Evolutionary conservation across 208 protist genomes (phyloP).

Genomic region (Leishmania martiniquensis): DNA sequence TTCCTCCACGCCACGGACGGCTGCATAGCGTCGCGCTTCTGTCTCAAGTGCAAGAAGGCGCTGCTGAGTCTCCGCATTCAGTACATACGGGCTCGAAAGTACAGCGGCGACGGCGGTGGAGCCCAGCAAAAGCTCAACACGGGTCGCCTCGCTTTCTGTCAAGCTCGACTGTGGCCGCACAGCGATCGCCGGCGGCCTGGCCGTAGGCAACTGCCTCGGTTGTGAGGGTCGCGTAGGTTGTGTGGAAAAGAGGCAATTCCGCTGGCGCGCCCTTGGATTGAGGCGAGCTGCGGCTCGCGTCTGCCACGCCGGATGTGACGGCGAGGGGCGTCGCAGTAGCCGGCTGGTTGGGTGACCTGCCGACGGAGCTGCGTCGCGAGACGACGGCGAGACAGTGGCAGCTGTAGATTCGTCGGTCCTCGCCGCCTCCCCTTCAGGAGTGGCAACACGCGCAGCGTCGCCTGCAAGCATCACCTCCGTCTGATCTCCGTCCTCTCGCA

Average conservation of each 20-base stretch:
- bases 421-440: background rate
- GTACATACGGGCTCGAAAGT: constrained; percentile 39
- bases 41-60: constrained; percentile 16
- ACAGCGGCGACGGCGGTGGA: constrained; percentile 12
- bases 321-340: background rate
- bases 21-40: constrained; percentile 13
- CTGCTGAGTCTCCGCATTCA: constrained; percentile 14
- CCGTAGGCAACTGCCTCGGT: background rate
- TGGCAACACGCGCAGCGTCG: background rate
- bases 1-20: background rate
- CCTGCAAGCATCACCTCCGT: background rate
- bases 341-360: background rate
- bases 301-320: background rate
- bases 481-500: background rate
- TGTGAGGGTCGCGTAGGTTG: constrained; percentile 2
- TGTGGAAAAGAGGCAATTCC: background rate
- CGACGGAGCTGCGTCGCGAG: background rate
- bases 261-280: background rate
- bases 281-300: background rate
- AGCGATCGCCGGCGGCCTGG: background rate
- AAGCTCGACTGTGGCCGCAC: constrained; percentile 24
- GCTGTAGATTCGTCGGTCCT: background rate
- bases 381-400: background rate
- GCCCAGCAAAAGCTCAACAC: constrained; percentile 48
- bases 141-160: constrained; percentile 41